A percentile compares a stretch with the other conserved stretches of the same genome.
Evolutionary conservation across 345 rosid species (phyloP).

Genomic region (Microcos paniculata): DNA sequence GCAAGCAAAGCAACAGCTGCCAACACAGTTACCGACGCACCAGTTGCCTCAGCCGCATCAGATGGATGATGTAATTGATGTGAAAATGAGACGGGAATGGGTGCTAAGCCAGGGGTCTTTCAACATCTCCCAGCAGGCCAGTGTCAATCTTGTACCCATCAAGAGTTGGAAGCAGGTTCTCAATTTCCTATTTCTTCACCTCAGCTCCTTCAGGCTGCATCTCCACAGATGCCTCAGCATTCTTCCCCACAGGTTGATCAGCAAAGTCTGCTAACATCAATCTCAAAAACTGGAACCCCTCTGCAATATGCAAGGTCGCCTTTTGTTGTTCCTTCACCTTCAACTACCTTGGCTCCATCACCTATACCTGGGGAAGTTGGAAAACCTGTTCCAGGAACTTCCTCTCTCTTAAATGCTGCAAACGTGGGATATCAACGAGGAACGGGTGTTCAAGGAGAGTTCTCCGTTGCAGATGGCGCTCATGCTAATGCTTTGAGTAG

Average conservation of each 20-base stretch:
- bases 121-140: constrained; percentile 68
- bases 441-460: constrained; percentile 55
- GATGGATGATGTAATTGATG: constrained; percentile 70
- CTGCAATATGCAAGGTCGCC: constrained; percentile 83
- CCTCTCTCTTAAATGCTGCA: constrained; percentile 64
- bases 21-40: constrained; percentile 54
- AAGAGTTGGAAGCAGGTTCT: constrained; percentile 65
- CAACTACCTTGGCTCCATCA: constrained; percentile 86
- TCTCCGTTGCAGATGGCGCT: constrained; percentile 84
- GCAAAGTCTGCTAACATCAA: constrained; percentile 55
- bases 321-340: constrained; percentile 80
- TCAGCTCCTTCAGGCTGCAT: constrained; percentile 67
- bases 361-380: constrained; percentile 86
- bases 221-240: constrained; percentile 81
- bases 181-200: constrained; percentile 76
- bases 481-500: constrained; percentile 54
- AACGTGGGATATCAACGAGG: constrained; percentile 62
- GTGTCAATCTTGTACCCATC: constrained; percentile 62
- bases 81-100: constrained; percentile 69
- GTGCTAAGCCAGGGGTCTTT: constrained; percentile 60
- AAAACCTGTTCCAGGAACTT: constrained; percentile 64
- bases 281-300: constrained; percentile 75
- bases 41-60: constrained; percentile 70
- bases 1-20: constrained; percentile 79
- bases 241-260: constrained; percentile 96